These are phyloP conservation scores for Verruconis gallopava DNA, from an alignment of 2,329 filamentous ascomycete species.

Conservation along the genomic window DNA sequence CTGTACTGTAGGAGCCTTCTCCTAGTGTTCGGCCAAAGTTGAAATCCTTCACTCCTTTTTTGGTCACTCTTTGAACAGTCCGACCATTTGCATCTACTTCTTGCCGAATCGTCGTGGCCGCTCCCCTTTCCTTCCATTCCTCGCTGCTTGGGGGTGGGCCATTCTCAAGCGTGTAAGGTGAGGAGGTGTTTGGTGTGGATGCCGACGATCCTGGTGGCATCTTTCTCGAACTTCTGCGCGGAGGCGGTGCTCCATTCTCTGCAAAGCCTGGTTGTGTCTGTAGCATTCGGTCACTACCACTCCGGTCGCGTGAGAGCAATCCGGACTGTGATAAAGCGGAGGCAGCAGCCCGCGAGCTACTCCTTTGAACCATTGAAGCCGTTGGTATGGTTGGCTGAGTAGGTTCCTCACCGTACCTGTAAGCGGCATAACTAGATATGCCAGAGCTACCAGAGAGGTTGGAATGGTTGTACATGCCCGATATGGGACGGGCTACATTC, in stretches of 20 bases:
- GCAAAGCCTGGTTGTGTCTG: conserved; percentile 36
- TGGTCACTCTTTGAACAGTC: conserved; percentile 68
- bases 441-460: conserved; percentile 35
- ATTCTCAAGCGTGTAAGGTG: conserved; percentile 43
- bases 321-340: conserved; percentile 42
- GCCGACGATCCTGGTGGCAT: conserved; percentile 36
- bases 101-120: conserved; percentile 69
- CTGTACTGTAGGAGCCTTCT: conserved; percentile 95
- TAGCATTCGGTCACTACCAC: conserved; percentile 50
- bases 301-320: conserved; percentile 54
- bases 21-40: conserved; percentile 81
- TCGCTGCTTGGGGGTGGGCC: conserved; percentile 57
- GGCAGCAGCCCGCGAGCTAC: conserved; percentile 49
- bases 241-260: conserved; percentile 52
- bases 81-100: conserved; percentile 79
- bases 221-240: conserved; percentile 63
- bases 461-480: conserved; percentile 35
- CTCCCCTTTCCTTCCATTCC: conserved; percentile 91
- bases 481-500: conserved; percentile 25
- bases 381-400: conserved; percentile 12
- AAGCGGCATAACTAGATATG: conserved; percentile 27
- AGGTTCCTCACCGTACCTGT: conserved; percentile 34
- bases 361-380: conserved; percentile 35
- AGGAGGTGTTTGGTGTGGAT: conserved; percentile 9
- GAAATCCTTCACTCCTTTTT: conserved; percentile 96